Base-by-base conservation (phyloP, 2,329 filamentous ascomycete species). In the Microdochium nivale region DNA sequence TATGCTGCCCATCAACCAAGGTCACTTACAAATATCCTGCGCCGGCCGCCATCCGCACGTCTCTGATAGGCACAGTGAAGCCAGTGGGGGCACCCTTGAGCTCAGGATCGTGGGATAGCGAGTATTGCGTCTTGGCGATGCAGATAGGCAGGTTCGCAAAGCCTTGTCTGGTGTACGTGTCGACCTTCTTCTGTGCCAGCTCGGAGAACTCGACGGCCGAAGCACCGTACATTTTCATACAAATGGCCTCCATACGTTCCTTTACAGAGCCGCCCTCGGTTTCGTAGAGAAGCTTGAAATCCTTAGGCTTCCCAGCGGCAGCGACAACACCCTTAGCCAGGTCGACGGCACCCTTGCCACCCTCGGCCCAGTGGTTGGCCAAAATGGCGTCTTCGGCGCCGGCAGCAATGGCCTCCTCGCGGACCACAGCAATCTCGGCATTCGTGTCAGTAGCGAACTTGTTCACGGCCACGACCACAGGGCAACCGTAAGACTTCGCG, bases 121-220 rank as follows among this genome's bases (percentile, higher is more conserved):
- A 95, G 75, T 99, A 99, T 70, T 99, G 94, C 14, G 94, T 99
- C 84, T 99, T 99, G 56, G 94, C 94, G 58, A 97, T 82, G 69
- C 94, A 99, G 65, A 97, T 96, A 33, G 94, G 94, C 58, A 99
- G 75, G 69, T 96, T 90, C 23, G 87, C 87, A 62, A 92, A 95
- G 47, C 94, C 94, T 70, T 97, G 94, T 66, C 83, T 83, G 30
- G 88, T 91, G 72, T 97, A 99, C 8, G 86, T 91, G 66, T 96
- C 91, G 58, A 97, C 87, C 81, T 99, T 97, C 75, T 90, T 89
- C 75, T 95, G 90, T 0, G 94, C 94, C 49, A 94, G 78, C 68
- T 96, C 90, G 66, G 88, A 95, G 72, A 99, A 94, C 71, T 96
- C 89, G 55, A 97, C 90, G 54, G 82, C 84, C 3, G 79, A 83